Base-by-base conservation (phyloP, 345 rosid genomes). In the Gossypium bickii region DNA sequence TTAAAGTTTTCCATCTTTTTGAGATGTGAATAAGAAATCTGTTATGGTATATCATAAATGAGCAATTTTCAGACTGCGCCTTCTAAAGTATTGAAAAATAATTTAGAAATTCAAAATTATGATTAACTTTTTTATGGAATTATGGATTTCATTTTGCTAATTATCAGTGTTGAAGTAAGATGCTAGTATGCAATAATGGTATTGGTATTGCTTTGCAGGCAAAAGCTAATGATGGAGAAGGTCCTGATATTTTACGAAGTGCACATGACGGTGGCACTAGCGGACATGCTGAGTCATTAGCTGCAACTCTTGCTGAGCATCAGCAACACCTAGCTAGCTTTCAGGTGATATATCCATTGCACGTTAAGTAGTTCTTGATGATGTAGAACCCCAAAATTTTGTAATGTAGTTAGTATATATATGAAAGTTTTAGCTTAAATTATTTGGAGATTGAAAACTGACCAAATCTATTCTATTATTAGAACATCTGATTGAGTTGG, bases 261-360 rank as follows among this genome's bases (percentile, higher is more conserved):
- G 80, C 85, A n/a, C 85, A 85, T 65, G 94, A 89, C 82, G 92
- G 94, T 66, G 86, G 89, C 80, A 79, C 88, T 59, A 88, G 89
- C 87, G 92, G 97, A 70, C 99, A 95, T 86, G 86, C 92, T 45
- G 98, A 91, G 79, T 95, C 97, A 71, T 86, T 95, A 78, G 92
- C 97, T 77, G 88, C 92, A 60, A 93, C 99, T 70, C 91, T 93
- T 64, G 75, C 89, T 61, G 99, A 95, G 81, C 99, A 95, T 86
- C 94, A 95, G 79, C 99, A 95, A 81, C 99, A 95, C 81, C 87
- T 93, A 61, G 94, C 97, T 77, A 95, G 98, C 84, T 92, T 95
- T 85, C 97, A 95, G 98, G 99, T 93, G 80, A 62, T 27, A 61
- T 61, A 61, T 41, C 66, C 18, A 7, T 29, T 61, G 34, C 24